Percentiles rank a stretch among this genome's conserved stretches.
These are phyloP conservation scores for Phytophthora europaea DNA, from an alignment of 352 stramenopile species.

Conservation along the genomic window DNA sequence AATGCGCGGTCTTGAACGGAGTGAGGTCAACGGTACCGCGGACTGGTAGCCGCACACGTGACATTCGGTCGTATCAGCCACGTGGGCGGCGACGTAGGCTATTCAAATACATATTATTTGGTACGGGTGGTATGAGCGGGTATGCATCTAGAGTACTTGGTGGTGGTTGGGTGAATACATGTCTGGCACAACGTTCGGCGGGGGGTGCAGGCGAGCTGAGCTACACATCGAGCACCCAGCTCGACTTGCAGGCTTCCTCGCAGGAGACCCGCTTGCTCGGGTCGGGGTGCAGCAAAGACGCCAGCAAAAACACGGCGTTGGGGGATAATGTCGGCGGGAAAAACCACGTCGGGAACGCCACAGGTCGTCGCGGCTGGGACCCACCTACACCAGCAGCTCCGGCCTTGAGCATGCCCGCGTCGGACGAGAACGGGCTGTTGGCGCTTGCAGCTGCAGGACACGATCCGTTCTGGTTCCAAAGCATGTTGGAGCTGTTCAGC, in stretches of 20 bases:
- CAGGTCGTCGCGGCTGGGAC: conserved; percentile 43
- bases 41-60: conserved; percentile 10
- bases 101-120: conserved; percentile 60
- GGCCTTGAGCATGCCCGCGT: conserved; percentile 31
- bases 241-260: conserved; percentile 84
- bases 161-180: conserved; percentile 40
- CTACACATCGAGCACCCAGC: conserved; percentile 69
- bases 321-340: conserved; percentile 84
- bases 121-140: conserved; percentile 32
- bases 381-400: conserved; percentile 29
- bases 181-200: conserved; percentile 7
- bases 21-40: not conserved
- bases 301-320: conserved; percentile 71
- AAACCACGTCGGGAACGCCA: conserved; percentile 86
- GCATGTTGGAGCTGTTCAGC: conserved; percentile 48
- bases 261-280: conserved; percentile 81
- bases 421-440: conserved; percentile 35
- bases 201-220: not conserved
- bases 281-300: conserved; percentile 87
- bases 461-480: conserved; percentile 44
- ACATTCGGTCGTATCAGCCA: conserved; percentile 1
- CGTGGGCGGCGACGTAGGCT: conserved; percentile 24
- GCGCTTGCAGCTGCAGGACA: conserved; percentile 33
- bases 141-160: conserved; percentile 55
- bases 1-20: not conserved